Evolutionary conservation across 148 eudicot species (phyloP).

Genomic region (Vaccinium vitisidaea): DNA sequence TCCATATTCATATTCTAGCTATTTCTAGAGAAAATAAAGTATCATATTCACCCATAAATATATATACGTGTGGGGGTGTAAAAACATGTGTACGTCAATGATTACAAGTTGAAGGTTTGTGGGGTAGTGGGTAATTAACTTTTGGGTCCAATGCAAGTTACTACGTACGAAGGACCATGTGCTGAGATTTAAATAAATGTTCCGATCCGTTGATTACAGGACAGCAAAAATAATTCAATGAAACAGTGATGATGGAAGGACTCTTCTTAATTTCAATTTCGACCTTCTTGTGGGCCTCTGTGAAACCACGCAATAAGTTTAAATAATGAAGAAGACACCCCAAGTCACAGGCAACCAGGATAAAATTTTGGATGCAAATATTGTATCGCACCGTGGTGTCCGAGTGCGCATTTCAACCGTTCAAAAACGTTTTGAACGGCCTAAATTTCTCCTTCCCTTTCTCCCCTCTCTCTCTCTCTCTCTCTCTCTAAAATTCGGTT

Average conservation of each 20-base stretch:
- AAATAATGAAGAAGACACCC: background rate
- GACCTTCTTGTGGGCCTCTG: background rate
- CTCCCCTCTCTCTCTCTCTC: no score
- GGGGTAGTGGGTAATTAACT: background rate
- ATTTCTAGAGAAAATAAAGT: background rate
- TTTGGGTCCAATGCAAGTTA: slow-evolving; percentile 6
- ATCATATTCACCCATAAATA: background rate
- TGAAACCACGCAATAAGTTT: background rate
- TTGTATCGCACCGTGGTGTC: no score
- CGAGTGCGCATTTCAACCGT: no score
- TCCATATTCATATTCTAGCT: background rate
- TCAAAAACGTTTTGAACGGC: no score
- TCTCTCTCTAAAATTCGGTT: no score
- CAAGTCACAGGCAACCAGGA: background rate
- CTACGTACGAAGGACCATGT: background rate
- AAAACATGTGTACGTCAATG: background rate
- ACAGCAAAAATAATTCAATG: background rate
- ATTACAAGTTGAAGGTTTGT: background rate
- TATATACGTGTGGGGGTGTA: background rate
- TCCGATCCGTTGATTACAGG: background rate
- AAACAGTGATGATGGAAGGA: background rate
- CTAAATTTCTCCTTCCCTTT: no score
- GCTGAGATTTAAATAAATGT: background rate
- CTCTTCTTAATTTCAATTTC: background rate
- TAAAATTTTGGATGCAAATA: no score